Base-by-base conservation (phyloP, 2,329 filamentous ascomycete genomes). In the Colletotrichum liaoningense region DNA sequence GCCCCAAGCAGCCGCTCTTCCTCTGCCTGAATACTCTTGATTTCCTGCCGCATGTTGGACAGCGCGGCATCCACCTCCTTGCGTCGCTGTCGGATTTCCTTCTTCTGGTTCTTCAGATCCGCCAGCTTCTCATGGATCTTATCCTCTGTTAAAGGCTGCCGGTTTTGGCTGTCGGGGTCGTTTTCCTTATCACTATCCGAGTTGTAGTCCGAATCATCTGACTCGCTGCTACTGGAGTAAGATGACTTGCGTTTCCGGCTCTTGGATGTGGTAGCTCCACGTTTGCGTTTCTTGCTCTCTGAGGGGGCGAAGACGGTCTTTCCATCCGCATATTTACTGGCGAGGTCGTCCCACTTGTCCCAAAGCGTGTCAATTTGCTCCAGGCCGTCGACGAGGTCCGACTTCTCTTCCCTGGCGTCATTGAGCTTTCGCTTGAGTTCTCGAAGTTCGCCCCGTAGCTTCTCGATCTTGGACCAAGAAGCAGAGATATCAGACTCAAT, bases 391-490 rank as follows among this genome's bases (percentile, higher is more conserved):
- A 71, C 54, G 3, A 73, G 73, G 3, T 76, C 70, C 24, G 69
- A 42, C 58, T 74, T 72, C 19, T 74, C 58, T 14, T 63, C 42
- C 64, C 22, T 68, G 2, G 42, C 42, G 8, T 24, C 46, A 4
- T 28, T 24, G 11, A 74, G 63, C 6, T 28, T 22, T 19, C 38
- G 22, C 55, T 68, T 59, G 87, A 0, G 74, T 1, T 76, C 69
- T 19, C 69, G 65, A 6, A 83, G 71, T 1, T 67, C 63, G 5
- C 68, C 46, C 28, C 76, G 74, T 49, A 83, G 66, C 8, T 76
- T 52, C 6, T 80, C 76, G 2, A 80, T 77, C 22, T 76, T 76
- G 2, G 76, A 72, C 74, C 76, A 85, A 78, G 77, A 87, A 81
- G 69, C 79, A 1, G 75, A 77, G 63, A 83, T 38, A 19, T 73